Conservation (phyloP, 208 protist genomes). For the Crithidia brevicula region DNA sequence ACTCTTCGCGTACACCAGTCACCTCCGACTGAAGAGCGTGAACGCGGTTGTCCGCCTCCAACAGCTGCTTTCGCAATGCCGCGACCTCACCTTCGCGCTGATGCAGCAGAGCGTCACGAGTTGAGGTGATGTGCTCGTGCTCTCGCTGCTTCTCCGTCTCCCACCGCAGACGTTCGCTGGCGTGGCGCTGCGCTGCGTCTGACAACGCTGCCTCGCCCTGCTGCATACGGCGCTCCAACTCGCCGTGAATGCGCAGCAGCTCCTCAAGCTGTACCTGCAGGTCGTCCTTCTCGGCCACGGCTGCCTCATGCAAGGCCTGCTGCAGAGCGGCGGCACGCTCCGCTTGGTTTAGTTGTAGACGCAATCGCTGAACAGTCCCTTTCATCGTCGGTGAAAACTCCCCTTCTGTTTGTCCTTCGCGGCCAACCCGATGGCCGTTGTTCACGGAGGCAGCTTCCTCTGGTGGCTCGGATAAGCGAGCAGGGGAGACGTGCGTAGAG, state of each 20-base stretch:
- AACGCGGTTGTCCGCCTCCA: not conserved
- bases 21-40: not conserved
- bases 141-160: slow-evolving; percentile 9
- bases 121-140: not conserved
- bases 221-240: slow-evolving; percentile 30
- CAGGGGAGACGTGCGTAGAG: too few species aligned
- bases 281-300: slow-evolving; percentile 12
- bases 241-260: slow-evolving; percentile 26
- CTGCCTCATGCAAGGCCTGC: not conserved
- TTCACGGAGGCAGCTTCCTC: too few species aligned
- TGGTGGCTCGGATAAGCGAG: too few species aligned
- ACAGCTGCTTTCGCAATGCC: not conserved
- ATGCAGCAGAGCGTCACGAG: not conserved
- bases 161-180: slow-evolving; percentile 4
- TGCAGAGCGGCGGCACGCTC: not conserved
- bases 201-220: slow-evolving; percentile 1
- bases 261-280: slow-evolving; percentile 17
- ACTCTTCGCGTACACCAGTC: not conserved
- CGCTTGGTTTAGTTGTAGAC: slow-evolving; percentile 7
- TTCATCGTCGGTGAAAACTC: not conserved
- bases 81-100: not conserved
- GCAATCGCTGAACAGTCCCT: not conserved
- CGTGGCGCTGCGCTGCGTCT: slow-evolving; percentile 5
- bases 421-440: not conserved
- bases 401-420: not conserved